phyloP scores from a whole-genome alignment of 768 basidiomycete genomes.

The Boletus pseudopeckii region DNA sequence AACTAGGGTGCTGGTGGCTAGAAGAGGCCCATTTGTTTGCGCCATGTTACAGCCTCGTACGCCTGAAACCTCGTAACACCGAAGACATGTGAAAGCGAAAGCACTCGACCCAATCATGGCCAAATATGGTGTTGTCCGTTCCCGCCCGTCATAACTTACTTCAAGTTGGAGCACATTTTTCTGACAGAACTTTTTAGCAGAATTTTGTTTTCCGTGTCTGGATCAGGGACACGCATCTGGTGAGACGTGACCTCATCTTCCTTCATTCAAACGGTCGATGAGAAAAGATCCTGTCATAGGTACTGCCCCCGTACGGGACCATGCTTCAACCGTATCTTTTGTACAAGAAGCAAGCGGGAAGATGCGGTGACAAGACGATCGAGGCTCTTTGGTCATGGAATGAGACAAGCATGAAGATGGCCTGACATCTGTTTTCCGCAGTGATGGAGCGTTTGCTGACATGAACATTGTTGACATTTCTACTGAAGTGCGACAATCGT shows the following conservation, averaged over 20 bases:
- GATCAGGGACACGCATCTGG: background rate
- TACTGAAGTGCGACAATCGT: background rate
- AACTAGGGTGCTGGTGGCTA: too few species aligned
- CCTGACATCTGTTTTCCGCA: background rate
- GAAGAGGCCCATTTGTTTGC: too few species aligned
- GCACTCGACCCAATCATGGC: too few species aligned
- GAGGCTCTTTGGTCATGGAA: background rate
- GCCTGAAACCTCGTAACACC: too few species aligned
- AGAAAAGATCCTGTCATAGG: background rate
- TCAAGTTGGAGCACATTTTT: background rate
- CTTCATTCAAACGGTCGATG: background rate
- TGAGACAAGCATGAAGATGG: background rate
- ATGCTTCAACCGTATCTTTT: background rate
- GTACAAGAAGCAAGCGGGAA: background rate
- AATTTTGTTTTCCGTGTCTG: background rate
- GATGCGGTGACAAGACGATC: background rate
- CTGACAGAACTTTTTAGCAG: background rate
- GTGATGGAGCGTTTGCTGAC: background rate
- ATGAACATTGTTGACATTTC: background rate
- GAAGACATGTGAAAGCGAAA: too few species aligned
- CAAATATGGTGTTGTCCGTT: too few species aligned
- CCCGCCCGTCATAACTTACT: too few species aligned
- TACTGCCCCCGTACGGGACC: background rate
- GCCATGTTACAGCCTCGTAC: too few species aligned
- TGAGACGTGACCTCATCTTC: background rate